These are phyloP conservation scores for Penicillium herquei DNA, from an alignment of 495 filamentous ascomycete species.

Conservation along the genomic window DNA sequence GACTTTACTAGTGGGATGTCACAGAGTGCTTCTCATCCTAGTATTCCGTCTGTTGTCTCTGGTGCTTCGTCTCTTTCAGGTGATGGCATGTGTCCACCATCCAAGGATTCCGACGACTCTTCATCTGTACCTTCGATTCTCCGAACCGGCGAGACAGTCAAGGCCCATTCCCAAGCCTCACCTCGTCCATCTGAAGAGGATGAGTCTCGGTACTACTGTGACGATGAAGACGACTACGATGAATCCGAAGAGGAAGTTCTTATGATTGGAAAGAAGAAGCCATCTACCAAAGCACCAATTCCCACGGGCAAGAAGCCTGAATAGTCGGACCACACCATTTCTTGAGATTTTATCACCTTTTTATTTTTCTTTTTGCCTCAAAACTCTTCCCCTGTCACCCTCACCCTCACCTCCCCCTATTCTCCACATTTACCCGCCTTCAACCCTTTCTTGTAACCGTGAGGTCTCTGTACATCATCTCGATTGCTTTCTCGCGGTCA, in stretches of 20 bases:
- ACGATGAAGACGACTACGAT: slow-evolving; percentile 45
- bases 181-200: slow-evolving; percentile 36
- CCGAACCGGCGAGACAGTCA: slow-evolving; percentile 47
- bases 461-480: slow-evolving; percentile 27
- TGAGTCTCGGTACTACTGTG: slow-evolving; percentile 43
- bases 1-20: slow-evolving; percentile 57
- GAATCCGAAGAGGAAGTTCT: slow-evolving; percentile 54
- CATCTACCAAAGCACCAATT: slow-evolving; percentile 21
- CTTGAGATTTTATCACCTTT: neutral
- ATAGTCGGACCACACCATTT: neutral
- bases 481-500: slow-evolving; percentile 10
- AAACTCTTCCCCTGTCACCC: slow-evolving; percentile 13
- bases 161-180: slow-evolving; percentile 24
- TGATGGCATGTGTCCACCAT: slow-evolving; percentile 25
- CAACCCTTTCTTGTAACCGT: neutral
- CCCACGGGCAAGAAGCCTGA: slow-evolving; percentile 1
- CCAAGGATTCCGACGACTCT: slow-evolving; percentile 30
- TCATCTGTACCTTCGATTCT: slow-evolving; percentile 41
- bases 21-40: slow-evolving; percentile 69
- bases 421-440: no score
- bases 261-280: slow-evolving; percentile 42
- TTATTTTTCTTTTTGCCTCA: slow-evolving; percentile 7
- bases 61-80: slow-evolving; percentile 78
- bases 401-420: no score
- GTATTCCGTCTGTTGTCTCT: slow-evolving; percentile 71